These are phyloP conservation scores for Lipomyces yamadae DNA, from an alignment of 805 yeast species.

Conservation along the genomic window DNA sequence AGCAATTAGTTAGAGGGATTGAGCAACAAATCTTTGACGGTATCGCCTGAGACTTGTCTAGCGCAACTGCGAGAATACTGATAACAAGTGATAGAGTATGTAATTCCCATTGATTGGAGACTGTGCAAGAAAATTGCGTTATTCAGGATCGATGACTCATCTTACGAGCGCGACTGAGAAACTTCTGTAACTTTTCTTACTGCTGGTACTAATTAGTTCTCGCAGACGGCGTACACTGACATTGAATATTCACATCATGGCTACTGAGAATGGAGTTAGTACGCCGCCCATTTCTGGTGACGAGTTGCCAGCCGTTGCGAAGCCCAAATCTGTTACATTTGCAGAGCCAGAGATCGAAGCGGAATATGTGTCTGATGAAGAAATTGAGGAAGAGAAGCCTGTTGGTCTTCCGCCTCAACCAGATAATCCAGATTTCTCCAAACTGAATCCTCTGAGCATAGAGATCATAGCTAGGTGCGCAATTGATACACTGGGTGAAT, in stretches of 20 bases:
- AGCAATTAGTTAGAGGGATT: not conserved
- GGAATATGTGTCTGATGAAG: slow-evolving; percentile 67
- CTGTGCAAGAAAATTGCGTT: not conserved
- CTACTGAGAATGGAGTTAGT: slow-evolving; percentile 33
- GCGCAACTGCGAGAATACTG: not conserved
- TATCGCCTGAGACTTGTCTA: not conserved
- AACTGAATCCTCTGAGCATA: slow-evolving; percentile 84
- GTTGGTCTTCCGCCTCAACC: slow-evolving; percentile 98
- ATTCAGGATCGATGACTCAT: not conserved
- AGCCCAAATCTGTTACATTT: slow-evolving; percentile 79
- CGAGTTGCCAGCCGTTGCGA: slow-evolving; percentile 41
- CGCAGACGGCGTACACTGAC: not conserved
- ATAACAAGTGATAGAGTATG: not conserved
- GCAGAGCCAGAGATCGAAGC: slow-evolving; percentile 67
- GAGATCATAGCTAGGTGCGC: slow-evolving; percentile 75
- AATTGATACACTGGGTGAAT: not conserved
- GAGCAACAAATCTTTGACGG: not conserved
- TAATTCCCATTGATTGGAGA: not conserved
- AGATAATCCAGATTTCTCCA: slow-evolving; percentile 78
- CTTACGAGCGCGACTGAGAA: too few relatives aligned
- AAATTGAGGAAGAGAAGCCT: slow-evolving; percentile 88
- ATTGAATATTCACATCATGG: slow-evolving; percentile 9
- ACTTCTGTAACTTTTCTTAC: not conserved
- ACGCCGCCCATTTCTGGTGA: slow-evolving; percentile 35
- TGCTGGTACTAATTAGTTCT: not conserved